phyloP scores from a whole-genome alignment of 106 monocot species.

The Vanilla planifolia region DNA sequence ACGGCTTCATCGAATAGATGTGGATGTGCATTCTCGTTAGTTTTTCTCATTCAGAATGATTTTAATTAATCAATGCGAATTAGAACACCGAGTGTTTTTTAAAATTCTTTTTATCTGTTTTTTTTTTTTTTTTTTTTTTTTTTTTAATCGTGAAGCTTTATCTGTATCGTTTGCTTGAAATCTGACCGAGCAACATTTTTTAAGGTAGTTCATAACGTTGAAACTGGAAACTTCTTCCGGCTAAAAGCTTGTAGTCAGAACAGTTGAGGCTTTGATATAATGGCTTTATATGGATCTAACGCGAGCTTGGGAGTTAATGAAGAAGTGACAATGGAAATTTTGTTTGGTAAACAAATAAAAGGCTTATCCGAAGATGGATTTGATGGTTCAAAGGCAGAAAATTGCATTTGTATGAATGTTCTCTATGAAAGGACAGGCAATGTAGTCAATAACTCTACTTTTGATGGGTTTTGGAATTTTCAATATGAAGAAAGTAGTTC shows the following conservation, averaged over 20 bases:
- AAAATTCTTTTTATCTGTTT: too few relatives aligned
- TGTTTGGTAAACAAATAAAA: slow-evolving; percentile 36
- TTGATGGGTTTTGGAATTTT: neutral
- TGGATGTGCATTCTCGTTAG: too few relatives aligned
- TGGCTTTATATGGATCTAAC: slow-evolving; percentile 5
- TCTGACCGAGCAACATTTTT: neutral
- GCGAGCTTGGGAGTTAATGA: slow-evolving; percentile 5
- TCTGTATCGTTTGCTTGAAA: neutral
- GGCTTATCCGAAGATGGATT: slow-evolving; percentile 20
- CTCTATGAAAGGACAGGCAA: slow-evolving; percentile 12
- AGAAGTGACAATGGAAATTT: slow-evolving; percentile 29
- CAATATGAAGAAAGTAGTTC: neutral
- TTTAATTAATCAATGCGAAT: too few relatives aligned
- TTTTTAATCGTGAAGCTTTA: neutral
- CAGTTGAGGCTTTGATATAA: neutral
- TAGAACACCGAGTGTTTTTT: too few relatives aligned
- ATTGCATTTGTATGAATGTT: slow-evolving; percentile 36
- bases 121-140: neutral
- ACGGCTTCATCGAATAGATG: too few relatives aligned
- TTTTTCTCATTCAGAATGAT: too few relatives aligned
- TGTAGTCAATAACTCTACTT: neutral
- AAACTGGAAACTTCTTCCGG: too few relatives aligned
- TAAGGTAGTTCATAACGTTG: neutral
- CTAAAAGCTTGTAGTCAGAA: too few relatives aligned
- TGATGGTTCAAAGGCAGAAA: slow-evolving; percentile 41